Evolutionary conservation across 345 rosid genomes (phyloP).

Genomic region (Populus deltoides): DNA sequence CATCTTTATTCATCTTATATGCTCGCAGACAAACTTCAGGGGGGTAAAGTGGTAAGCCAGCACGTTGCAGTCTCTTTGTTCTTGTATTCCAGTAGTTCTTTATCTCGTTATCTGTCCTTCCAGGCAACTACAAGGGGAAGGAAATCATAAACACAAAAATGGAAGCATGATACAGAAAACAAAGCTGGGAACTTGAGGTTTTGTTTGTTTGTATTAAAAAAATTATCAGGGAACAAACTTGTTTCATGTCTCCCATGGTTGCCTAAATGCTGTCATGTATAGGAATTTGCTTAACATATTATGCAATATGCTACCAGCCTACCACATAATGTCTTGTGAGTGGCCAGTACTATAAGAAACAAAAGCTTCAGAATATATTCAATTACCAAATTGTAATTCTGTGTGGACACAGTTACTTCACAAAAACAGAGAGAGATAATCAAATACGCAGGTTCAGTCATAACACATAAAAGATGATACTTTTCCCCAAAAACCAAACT

Average conservation of each 20-base stretch:
- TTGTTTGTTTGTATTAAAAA: not conserved
- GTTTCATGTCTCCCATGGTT: not conserved
- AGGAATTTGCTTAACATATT: not conserved
- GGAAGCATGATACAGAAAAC: not conserved
- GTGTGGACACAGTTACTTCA: not conserved
- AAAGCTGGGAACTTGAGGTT: not conserved
- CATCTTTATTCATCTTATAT: slow-evolving; percentile 50
- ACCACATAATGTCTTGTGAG: not conserved
- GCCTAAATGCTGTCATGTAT: not conserved
- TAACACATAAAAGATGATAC: not conserved
- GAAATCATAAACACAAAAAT: not conserved
- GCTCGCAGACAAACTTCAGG: slow-evolving; percentile 64
- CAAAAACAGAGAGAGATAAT: not conserved
- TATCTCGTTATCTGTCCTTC: slow-evolving; percentile 98
- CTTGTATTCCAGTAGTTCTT: slow-evolving; percentile 99
- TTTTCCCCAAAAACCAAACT: not conserved
- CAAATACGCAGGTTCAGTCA: not conserved
- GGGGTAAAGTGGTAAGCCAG: slow-evolving; percentile 95
- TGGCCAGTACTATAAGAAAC: not conserved
- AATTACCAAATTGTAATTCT: not conserved
- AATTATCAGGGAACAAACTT: not conserved
- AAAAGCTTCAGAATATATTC: not conserved
- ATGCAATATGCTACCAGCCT: not conserved
- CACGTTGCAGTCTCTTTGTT: slow-evolving; percentile 85
- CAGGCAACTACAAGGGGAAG: slow-evolving; percentile 61